These are phyloP conservation scores for Chenopodium quinoa DNA, from an alignment of 148 eudicot genomes.

Conservation along the genomic window DNA sequence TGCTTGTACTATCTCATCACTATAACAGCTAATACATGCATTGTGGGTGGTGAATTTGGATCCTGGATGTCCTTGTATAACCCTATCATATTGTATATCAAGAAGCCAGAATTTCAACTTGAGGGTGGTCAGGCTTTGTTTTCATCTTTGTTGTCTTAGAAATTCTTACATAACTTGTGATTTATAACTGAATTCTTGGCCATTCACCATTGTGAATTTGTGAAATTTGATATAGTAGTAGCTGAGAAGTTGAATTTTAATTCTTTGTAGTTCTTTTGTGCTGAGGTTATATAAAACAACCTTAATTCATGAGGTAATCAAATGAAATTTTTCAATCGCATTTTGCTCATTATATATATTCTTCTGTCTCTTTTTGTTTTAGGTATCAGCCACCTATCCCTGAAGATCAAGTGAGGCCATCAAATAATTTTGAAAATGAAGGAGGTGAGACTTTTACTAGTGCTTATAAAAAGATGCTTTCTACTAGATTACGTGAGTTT, in stretches of 20 bases:
- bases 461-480: not conserved
- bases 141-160: not conserved
- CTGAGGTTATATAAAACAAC: not conserved
- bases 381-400: constrained; percentile 38
- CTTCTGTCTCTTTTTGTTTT: constrained; percentile 2
- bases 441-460: constrained; percentile 22
- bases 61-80: not conserved
- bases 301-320: no score
- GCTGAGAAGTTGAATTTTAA: not conserved
- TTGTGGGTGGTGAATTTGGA: not conserved
- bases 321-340: not conserved
- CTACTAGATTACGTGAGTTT: not conserved
- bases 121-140: not conserved
- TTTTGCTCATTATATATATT: not conserved
- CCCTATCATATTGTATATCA: not conserved
- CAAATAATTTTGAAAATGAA: constrained; percentile 22
- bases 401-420: constrained; percentile 32
- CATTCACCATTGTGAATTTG: not conserved
- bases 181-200: not conserved
- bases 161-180: not conserved
- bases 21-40: no score
- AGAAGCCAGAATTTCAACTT: not conserved
- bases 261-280: no score
- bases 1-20: no score
- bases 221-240: not conserved